A percentile compares a stretch with the other conserved stretches of the same genome.
These are phyloP conservation scores for Tetradesmus lagerheimii DNA, from an alignment of 139 green algal species.

Conservation along the genomic window DNA sequence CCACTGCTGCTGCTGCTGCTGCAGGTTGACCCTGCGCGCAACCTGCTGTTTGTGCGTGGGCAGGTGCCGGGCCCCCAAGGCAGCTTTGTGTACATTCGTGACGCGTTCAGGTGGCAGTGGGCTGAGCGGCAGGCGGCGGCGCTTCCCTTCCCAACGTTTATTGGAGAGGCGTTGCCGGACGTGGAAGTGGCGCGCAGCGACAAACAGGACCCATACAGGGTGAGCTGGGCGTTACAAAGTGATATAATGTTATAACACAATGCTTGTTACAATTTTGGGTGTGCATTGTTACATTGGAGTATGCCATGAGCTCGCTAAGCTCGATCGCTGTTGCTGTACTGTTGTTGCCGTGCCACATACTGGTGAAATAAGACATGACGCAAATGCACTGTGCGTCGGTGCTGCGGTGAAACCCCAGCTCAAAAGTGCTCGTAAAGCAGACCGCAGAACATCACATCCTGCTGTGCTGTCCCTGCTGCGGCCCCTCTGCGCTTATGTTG, in stretches of 20 bases:
- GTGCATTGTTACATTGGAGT: too few relatives aligned
- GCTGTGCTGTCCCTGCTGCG: too few relatives aligned
- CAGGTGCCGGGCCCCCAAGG: conserved; percentile 92
- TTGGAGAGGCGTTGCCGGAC: neutral
- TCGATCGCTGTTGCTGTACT: too few relatives aligned
- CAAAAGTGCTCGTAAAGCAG: too few relatives aligned
- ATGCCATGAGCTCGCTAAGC: too few relatives aligned
- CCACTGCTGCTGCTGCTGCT: neutral
- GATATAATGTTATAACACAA: neutral
- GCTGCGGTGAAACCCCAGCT: too few relatives aligned
- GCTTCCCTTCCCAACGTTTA: conserved; percentile 46
- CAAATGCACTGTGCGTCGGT: too few relatives aligned
- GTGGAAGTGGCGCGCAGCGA: conserved; percentile 17
- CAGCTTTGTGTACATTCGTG: conserved; percentile 83
- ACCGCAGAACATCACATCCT: too few relatives aligned
- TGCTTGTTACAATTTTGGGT: too few relatives aligned
- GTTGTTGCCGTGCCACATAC: too few relatives aligned
- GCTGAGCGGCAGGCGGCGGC: neutral
- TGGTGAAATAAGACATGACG: too few relatives aligned
- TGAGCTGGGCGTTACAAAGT: neutral
- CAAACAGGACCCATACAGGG: conserved; percentile 34
- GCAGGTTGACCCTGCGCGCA: conserved; percentile 92
- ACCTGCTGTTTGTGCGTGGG: conserved; percentile 95
- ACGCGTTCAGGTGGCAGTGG: conserved; percentile 67
- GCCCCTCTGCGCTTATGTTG: neutral